Conservation (phyloP, 306 rosid genomes). For the Begonia loranthoides region DNA sequence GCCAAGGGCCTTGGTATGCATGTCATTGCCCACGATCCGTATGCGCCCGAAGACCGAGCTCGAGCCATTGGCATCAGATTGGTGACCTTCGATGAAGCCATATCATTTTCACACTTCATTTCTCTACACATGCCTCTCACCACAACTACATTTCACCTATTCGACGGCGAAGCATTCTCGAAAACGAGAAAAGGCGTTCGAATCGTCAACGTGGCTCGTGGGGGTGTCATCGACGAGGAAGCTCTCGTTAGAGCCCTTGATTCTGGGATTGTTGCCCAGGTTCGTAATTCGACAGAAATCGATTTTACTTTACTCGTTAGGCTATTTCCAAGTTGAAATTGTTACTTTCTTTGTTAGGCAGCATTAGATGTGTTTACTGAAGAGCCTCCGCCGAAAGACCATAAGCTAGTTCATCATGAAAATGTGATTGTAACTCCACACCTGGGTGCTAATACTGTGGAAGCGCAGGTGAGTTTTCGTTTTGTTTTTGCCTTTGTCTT, state of each 20-base stretch:
- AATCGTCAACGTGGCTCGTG: constrained; percentile 56
- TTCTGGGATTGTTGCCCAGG: constrained; percentile 60
- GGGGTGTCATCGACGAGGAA: constrained; percentile 60
- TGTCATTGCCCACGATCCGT: constrained; percentile 51
- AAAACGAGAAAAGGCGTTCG: constrained; percentile 53
- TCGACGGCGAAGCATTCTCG: constrained; percentile 41
- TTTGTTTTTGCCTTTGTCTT: background rate
- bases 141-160: constrained; percentile 36
- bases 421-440: constrained; percentile 50
- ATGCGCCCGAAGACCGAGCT: constrained; percentile 51
- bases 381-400: constrained; percentile 40
- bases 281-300: constrained; percentile 8
- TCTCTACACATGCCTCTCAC: constrained; percentile 63
- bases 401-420: constrained; percentile 35
- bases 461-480: constrained; percentile 37
- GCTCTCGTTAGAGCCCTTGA: constrained; percentile 50
- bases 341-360: constrained; percentile 18
- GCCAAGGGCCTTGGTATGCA: constrained; percentile 62
- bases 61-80: constrained; percentile 55
- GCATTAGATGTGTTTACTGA: constrained; percentile 54
- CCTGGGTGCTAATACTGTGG: constrained; percentile 54
- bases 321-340: no score
- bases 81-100: constrained; percentile 43
- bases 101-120: constrained; percentile 44
- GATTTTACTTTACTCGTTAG: background rate